Evolutionary conservation across 192 early-diverging fungal genomes (phyloP), one percentile per base, ranked within the genome.

Genomic region (Glomus cerebriforme): DNA sequence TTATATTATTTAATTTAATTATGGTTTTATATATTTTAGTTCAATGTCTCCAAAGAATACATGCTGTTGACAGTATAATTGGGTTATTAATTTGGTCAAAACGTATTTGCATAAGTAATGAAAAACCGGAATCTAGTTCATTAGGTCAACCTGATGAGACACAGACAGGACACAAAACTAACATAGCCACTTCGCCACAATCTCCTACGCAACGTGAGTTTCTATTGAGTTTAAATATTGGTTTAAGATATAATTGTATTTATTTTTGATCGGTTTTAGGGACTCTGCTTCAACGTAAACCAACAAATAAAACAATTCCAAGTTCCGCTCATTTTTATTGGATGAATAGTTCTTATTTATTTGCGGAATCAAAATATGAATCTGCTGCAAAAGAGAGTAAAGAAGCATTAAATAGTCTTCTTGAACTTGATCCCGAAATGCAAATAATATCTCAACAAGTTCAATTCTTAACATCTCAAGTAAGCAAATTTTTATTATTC

Each of bases 51-150:
- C 27, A 81, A 43, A 83, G 65, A 15, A 75, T 79, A 7, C 67
- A 75, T 37, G 60, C 67, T 1, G 59, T 66, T 3, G 85, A 86
- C 75, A 79, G 79, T 58, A 86, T 86, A 37, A 24, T 77, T n/a
- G 85, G 85, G 1, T 69, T 86, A n/a, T 79, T 83, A 27, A 66
- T 73, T 3, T 86, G 85, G 85, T 82, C 81, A 58, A 70, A 81
- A 24, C 27, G 80, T 32, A 69, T 80, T 6, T 81, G 78, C 47
- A 13, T 34, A 17, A 43, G 17, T 68, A 35, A 47, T 26, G 69
- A 71, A 19, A 47, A 43, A 24, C 5, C 29, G 12, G 69, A 67
- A 22, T 19, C 26, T 27, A 17, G 26, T 71, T 29, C 12, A 49
- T 47, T 43, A 27, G n/a, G 35, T 24, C 66, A 68, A 17, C 19